These are phyloP conservation scores for Coemansia asiatica DNA, from an alignment of 192 early-diverging fungal species.

Conservation along the genomic window DNA sequence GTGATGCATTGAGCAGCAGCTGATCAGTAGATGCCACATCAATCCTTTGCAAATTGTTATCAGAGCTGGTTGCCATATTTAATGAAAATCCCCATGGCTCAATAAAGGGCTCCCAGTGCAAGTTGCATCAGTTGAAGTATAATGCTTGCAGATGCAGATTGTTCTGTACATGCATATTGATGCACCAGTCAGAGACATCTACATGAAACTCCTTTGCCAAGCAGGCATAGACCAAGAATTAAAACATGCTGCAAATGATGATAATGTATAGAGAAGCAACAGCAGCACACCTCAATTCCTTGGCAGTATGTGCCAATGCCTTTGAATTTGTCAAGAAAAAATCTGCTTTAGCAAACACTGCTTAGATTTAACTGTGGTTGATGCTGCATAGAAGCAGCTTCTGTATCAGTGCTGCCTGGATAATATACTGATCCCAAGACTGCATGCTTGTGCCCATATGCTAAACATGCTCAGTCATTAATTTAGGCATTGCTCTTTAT, in stretches of 20 bases:
- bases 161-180: slow-evolving; percentile 63
- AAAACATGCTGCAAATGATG: slow-evolving; percentile 91
- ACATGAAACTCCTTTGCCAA: slow-evolving; percentile 75
- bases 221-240: slow-evolving; percentile 87
- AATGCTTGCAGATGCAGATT: slow-evolving; percentile 75
- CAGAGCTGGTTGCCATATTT: slow-evolving; percentile 34
- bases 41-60: slow-evolving; percentile 43
- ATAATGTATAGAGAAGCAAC: slow-evolving; percentile 59
- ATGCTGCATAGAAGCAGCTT: slow-evolving; percentile 1
- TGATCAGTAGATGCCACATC: slow-evolving; percentile 70
- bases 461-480: background rate
- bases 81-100: slow-evolving; percentile 85
- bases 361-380: background rate
- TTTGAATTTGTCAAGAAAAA: background rate
- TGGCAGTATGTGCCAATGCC: slow-evolving; percentile 21
- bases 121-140: slow-evolving; percentile 95
- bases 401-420: no score
- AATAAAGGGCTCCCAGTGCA: slow-evolving; percentile 96
- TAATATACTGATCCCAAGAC: no score
- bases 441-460: background rate
- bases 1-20: slow-evolving; percentile 84
- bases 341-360: slow-evolving; percentile 5
- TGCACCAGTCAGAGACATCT: slow-evolving; percentile 83
- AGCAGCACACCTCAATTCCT: slow-evolving; percentile 47
- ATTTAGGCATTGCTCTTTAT: slow-evolving; percentile 7